Evolutionary conservation across 2,329 filamentous ascomycete genomes (phyloP).

Genomic region (Sclerotinia minor): DNA sequence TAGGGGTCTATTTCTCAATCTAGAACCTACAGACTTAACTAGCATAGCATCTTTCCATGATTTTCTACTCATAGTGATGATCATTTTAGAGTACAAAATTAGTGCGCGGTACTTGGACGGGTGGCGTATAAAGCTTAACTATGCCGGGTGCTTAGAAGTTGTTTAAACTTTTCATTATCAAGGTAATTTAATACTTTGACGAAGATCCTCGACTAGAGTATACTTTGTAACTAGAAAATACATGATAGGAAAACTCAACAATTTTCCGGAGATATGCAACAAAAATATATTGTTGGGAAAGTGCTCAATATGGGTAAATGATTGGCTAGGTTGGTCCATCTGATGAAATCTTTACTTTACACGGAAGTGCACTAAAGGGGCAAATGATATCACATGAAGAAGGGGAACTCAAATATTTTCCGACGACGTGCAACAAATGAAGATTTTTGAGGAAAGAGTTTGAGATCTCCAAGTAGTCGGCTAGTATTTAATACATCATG

Average conservation of each 20-base stretch:
- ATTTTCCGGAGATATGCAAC: background rate
- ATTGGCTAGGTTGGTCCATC: too few relatives aligned
- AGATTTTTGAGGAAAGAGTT: background rate
- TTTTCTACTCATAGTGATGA: too few relatives aligned
- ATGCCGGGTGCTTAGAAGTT: background rate
- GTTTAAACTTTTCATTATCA: background rate
- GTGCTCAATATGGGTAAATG: too few relatives aligned
- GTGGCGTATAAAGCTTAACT: background rate
- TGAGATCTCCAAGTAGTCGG: too few relatives aligned
- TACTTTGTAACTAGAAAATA: too few relatives aligned
- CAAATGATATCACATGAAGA: background rate
- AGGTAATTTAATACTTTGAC: background rate
- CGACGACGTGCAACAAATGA: background rate
- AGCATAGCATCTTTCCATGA: too few relatives aligned
- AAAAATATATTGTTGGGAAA: background rate
- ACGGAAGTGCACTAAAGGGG: background rate
- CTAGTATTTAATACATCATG: too few relatives aligned
- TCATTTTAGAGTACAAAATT: too few relatives aligned
- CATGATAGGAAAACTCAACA: background rate
- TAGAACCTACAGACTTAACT: too few relatives aligned
- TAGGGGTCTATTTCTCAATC: too few relatives aligned
- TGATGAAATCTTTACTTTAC: too few relatives aligned
- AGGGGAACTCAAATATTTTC: background rate
- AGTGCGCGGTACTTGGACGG: background rate
- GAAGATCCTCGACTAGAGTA: too few relatives aligned